These are phyloP conservation scores for Fragaria iinumae DNA, from an alignment of 306 rosid genomes.

Conservation along the genomic window DNA sequence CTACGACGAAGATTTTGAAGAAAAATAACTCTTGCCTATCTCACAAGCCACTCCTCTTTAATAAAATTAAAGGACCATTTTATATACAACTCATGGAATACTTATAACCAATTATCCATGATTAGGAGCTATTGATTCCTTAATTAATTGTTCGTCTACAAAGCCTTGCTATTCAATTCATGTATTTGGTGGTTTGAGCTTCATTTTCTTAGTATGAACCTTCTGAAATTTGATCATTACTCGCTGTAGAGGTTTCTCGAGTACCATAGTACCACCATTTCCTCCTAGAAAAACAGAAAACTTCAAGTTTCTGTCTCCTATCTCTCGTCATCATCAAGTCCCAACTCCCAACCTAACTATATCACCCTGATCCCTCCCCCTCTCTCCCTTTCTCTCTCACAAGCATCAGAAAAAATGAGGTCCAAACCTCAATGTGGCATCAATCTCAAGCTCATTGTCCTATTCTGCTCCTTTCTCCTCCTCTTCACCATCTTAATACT, in stretches of 20 bases:
- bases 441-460: conserved; percentile 51
- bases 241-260: neutral
- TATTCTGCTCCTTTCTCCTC: conserved; percentile 35
- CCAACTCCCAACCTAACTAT: neutral
- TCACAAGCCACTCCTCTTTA: neutral
- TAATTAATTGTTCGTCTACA: neutral
- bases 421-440: conserved; percentile 36
- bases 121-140: neutral
- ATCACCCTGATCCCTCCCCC: neutral
- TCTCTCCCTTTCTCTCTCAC: neutral
- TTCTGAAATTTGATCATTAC: neutral
- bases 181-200: neutral
- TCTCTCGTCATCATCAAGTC: neutral
- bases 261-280: neutral
- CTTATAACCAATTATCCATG: neutral
- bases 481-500: conserved; percentile 42
- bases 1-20: neutral
- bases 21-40: neutral
- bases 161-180: neutral
- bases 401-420: conserved; percentile 30
- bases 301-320: neutral
- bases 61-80: neutral
- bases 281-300: conserved; percentile 7
- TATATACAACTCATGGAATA: neutral
- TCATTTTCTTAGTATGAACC: conserved; percentile 4